phyloP scores from a whole-genome alignment of 2,329 filamentous ascomycete species.

The Exophiala sideris region DNA sequence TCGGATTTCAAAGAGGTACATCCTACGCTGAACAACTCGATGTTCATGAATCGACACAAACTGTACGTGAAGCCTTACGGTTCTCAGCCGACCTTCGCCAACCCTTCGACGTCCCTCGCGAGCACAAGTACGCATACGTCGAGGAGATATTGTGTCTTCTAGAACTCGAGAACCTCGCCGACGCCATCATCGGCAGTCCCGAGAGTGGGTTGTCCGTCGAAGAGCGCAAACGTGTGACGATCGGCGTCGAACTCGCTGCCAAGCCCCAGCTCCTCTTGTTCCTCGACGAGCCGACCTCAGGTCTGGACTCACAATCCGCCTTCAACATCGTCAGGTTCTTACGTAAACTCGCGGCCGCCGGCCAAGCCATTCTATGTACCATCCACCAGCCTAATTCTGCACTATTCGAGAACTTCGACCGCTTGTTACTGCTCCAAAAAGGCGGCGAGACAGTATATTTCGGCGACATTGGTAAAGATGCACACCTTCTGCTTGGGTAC shows the following conservation, averaged over 20 bases:
- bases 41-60: slow-evolving; percentile 60
- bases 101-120: slow-evolving; percentile 54
- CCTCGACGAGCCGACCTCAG: slow-evolving; percentile 61
- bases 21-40: slow-evolving; percentile 65
- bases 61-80: slow-evolving; percentile 63
- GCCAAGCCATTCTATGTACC: slow-evolving; percentile 84
- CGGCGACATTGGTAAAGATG: slow-evolving; percentile 76
- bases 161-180: slow-evolving; percentile 64
- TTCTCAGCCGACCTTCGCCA: slow-evolving; percentile 65
- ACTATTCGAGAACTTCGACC: slow-evolving; percentile 84
- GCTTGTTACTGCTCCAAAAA: slow-evolving; percentile 71
- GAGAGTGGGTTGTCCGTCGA: slow-evolving; percentile 59
- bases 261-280: slow-evolving; percentile 61
- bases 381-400: slow-evolving; percentile 88
- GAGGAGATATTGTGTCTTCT: slow-evolving; percentile 63
- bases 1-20: slow-evolving; percentile 61
- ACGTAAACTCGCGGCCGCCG: slow-evolving; percentile 63
- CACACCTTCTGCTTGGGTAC: slow-evolving; percentile 63
- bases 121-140: slow-evolving; percentile 64
- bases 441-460: slow-evolving; percentile 84
- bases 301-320: slow-evolving; percentile 66
- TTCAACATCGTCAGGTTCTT: slow-evolving; percentile 63
- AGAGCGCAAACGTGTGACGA: slow-evolving; percentile 51
- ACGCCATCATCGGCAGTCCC: slow-evolving; percentile 62
- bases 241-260: slow-evolving; percentile 60